phyloP scores from a whole-genome alignment of 768 basidiomycete genomes.

The Tricholoma furcatifolium region DNA sequence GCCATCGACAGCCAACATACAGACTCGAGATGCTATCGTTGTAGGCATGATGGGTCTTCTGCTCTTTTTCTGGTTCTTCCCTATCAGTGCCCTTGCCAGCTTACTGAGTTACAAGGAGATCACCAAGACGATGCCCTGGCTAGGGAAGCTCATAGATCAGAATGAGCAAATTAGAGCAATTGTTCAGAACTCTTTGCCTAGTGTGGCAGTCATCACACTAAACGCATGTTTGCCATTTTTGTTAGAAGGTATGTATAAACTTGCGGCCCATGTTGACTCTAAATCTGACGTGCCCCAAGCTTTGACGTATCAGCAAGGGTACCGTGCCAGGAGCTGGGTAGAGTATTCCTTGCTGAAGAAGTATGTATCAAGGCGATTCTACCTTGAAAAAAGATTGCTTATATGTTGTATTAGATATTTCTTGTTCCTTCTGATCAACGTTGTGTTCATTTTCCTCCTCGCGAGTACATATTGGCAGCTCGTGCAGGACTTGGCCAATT shows the following conservation, averaged over 20 bases:
- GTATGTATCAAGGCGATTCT: constrained; percentile 41
- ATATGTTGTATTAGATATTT: constrained; percentile 65
- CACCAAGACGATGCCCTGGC: constrained; percentile 85
- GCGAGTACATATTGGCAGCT: constrained; percentile 93
- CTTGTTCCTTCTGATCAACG: constrained; percentile 87
- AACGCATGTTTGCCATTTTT: constrained; percentile 89
- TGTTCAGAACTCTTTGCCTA: constrained; percentile 93
- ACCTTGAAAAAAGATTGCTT: constrained; percentile 3
- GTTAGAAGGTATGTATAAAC: constrained; percentile 63
- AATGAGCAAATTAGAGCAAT: constrained; percentile 81
- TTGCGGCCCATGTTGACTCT: background rate
- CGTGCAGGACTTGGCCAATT: constrained; percentile 87
- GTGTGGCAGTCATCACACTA: constrained; percentile 84
- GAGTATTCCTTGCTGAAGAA: constrained; percentile 93
- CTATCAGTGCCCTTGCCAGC: constrained; percentile 83
- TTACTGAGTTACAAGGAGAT: constrained; percentile 93
- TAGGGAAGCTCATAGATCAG: constrained; percentile 79
- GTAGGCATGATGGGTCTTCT: constrained; percentile 66
- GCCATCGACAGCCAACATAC: constrained; percentile 54
- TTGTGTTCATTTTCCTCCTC: constrained; percentile 91
- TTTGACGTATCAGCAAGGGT: constrained; percentile 89
- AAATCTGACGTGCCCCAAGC: constrained; percentile 27
- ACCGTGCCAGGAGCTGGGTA: constrained; percentile 86
- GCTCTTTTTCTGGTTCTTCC: constrained; percentile 90
- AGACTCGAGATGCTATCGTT: constrained; percentile 72